phyloP scores from a whole-genome alignment of 2,329 filamentous ascomycete species.

The Trichoderma gracile region DNA sequence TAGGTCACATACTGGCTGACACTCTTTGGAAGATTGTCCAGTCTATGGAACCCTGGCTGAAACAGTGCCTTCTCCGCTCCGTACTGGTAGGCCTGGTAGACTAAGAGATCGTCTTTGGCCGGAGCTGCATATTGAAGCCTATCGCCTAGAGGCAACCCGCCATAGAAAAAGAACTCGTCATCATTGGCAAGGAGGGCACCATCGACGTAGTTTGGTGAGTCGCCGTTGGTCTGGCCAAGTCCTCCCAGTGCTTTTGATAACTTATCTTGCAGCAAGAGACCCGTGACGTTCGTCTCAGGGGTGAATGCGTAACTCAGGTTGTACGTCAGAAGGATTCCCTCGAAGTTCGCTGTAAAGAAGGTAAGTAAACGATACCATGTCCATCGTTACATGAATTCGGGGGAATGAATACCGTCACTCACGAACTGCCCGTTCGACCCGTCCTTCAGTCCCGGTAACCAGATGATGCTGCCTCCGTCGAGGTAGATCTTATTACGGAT shows the following conservation, averaged over 20 bases:
- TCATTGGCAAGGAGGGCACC: slow-evolving; percentile 68
- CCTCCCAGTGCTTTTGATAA: slow-evolving; percentile 51
- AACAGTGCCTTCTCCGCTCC: slow-evolving; percentile 48
- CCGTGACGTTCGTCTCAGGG: slow-evolving; percentile 52
- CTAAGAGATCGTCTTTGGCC: slow-evolving; percentile 45
- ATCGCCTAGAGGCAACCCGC: slow-evolving; percentile 50
- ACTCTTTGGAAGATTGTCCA: slow-evolving; percentile 42
- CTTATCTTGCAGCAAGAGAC: slow-evolving; percentile 46
- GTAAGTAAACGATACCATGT: not conserved
- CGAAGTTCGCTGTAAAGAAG: slow-evolving; percentile 47
- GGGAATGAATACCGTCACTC: slow-evolving; percentile 45
- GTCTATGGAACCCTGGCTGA: slow-evolving; percentile 45
- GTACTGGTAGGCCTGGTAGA: slow-evolving; percentile 57
- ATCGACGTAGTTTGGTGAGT: slow-evolving; percentile 59
- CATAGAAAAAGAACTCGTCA: slow-evolving; percentile 63
- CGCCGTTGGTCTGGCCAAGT: slow-evolving; percentile 52
- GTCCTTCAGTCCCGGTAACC: slow-evolving; percentile 52
- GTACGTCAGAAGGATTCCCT: slow-evolving; percentile 56
- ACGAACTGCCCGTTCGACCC: slow-evolving; percentile 38
- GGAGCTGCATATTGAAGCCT: slow-evolving; percentile 44
- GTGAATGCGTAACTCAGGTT: slow-evolving; percentile 61
- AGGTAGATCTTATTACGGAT: slow-evolving; percentile 65
- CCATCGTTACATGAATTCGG: not conserved
- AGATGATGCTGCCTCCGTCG: slow-evolving; percentile 61
- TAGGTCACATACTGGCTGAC: slow-evolving; percentile 64